Base-by-base conservation (phyloP, 441 rosid species). In the Brassica balearica region DNA sequence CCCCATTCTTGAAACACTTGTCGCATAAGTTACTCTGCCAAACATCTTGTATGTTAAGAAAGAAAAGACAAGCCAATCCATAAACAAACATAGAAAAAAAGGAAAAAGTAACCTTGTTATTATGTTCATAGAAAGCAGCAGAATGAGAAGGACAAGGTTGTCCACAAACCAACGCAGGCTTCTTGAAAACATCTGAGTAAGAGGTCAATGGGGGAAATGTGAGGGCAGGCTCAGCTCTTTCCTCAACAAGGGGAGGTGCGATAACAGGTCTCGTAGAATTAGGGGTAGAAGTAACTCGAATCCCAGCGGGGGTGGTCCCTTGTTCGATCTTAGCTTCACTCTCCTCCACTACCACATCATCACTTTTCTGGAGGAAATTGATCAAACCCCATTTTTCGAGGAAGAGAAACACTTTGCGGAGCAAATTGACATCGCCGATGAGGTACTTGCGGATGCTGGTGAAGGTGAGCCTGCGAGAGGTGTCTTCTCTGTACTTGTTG, bases 381-480 rank as follows among this genome's bases (percentile, higher is more conserved):
- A 96, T 89, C 80, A 93, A 73, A 12, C 99, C 97, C 93, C 94
- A 89, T 2, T 71, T 79, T 15, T 93, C 87, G 75, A 96, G 79
- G 76, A 89, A 91, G 59, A 73, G 80, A 76, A 93, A 96, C n/a
- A 92, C 91, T 85, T 92, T 96, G 8, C 65, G 87, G 46, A 92
- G 92, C 82, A 96, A 83, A 71, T 82, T 83, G 82, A 93, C 98
- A 79, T 95, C 97, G 53, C 97, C 97, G 20, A 96, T 86, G n/a
- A 92, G 88, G 8, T 86, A 87, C 75, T 91, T 93, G 14, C 97
- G 93, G 61, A 92, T 80, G 32, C 91, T 87, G 6, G 97, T 91
- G 88, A 93, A 96, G 10, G 93, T 86, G 59, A 96, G 88, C 73
- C 84, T 84, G 68, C 88, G 71, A 2, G 89, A 82, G 73, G 97